Conservation (phyloP, 148 eudicot genomes). For the Amaranthus cruentus region DNA sequence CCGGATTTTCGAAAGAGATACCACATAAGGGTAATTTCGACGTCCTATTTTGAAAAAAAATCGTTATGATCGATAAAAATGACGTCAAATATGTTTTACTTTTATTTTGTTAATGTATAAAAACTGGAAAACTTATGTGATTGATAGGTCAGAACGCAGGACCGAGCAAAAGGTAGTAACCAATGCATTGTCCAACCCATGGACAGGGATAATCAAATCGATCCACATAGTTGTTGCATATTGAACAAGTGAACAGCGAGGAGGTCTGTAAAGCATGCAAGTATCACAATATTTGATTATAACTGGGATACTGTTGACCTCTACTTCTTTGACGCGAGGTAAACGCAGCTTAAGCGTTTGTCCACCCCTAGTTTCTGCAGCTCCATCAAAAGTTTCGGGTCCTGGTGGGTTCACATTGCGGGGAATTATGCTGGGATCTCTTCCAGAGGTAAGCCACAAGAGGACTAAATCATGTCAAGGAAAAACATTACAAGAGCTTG, state of each 20-base stretch:
- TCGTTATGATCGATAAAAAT: no score
- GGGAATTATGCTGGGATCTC: conserved; percentile 98
- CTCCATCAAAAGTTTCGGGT: conserved; percentile 79
- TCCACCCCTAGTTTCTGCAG: conserved; percentile 62
- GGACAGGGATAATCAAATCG: conserved; percentile 99
- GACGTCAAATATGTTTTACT: no score
- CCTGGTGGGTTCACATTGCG: conserved; percentile 95
- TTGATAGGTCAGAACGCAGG: no score
- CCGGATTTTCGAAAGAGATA: no score
- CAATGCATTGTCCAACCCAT: conserved; percentile 99
- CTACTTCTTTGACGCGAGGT: conserved; percentile 94
- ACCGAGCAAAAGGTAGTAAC: conserved; percentile 36
- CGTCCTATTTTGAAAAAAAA: no score
- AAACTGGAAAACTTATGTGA: no score
- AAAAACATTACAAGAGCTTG: neutral
- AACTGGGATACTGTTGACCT: conserved; percentile 84
- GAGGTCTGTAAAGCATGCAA: conserved; percentile 98
- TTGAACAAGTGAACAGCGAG: conserved; percentile 99
- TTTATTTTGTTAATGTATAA: no score
- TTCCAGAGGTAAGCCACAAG: conserved; percentile 79
- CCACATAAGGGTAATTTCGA: no score
- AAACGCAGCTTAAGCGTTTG: conserved; percentile 91
- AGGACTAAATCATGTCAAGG: conserved; percentile 70
- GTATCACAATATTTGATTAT: conserved; percentile 97
- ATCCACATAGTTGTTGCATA: conserved; percentile 96